Conservation (phyloP, 139 green algal species). For the Chlamydomonas schloesseri region DNA sequence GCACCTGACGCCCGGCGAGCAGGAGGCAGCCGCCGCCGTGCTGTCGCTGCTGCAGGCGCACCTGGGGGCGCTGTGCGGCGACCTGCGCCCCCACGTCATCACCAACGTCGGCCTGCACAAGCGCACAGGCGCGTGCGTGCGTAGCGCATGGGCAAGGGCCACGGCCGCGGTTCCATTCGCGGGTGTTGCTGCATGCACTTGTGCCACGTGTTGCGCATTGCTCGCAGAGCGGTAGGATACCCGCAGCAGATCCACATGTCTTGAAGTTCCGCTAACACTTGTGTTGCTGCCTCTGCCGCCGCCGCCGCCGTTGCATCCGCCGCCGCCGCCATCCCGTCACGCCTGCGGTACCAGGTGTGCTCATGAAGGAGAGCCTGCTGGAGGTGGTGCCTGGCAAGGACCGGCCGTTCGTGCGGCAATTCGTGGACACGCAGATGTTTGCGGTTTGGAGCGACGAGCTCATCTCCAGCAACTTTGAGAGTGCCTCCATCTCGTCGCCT, state of each 20-base stretch:
- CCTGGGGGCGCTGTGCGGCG: slow-evolving; percentile 61
- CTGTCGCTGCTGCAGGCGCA: slow-evolving; percentile 34
- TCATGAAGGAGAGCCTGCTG: slow-evolving; percentile 60
- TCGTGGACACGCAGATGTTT: slow-evolving; percentile 93
- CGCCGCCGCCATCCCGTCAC: too few species aligned
- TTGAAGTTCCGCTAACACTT: too few species aligned
- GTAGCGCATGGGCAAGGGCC: too few species aligned
- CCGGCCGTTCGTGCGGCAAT: slow-evolving; percentile 83
- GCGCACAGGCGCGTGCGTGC: slow-evolving; percentile 25
- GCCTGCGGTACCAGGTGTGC: slow-evolving; percentile 28
- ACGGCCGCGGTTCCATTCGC: too few species aligned
- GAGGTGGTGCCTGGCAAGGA: slow-evolving; percentile 11
- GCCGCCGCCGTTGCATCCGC: too few species aligned
- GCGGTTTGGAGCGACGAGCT: slow-evolving; percentile 76
- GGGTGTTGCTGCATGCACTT: too few species aligned
- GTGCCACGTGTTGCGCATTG: too few species aligned
- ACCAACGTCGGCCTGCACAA: slow-evolving; percentile 81
- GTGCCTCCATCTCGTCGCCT: neutral
- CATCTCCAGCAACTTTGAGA: slow-evolving; percentile 58
- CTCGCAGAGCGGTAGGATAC: too few species aligned
- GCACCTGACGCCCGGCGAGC: slow-evolving; percentile 56
- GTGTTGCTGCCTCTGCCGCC: too few species aligned
- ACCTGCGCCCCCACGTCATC: slow-evolving; percentile 86
- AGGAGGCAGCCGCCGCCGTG: slow-evolving; percentile 51
- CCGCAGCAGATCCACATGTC: too few species aligned